A percentile compares a stretch with the other conserved stretches of the same genome.
Evolutionary conservation across 345 rosid species (phyloP).

Genomic region (Stellera chamaejasme): DNA sequence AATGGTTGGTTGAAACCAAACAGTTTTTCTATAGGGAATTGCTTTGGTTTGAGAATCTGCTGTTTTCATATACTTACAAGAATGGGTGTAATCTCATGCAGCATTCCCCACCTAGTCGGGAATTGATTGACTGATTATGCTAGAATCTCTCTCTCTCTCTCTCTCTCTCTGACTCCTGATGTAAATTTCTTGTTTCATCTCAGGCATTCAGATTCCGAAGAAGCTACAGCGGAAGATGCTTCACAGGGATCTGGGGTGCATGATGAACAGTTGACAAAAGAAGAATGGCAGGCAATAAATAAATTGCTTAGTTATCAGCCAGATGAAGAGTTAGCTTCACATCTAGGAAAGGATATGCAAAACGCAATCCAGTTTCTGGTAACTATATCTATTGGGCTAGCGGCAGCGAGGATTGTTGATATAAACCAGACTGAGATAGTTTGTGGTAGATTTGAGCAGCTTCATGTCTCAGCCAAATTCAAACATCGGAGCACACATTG

Average conservation of each 20-base stretch:
- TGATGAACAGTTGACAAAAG: constrained; percentile 78
- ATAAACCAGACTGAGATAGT: constrained; percentile 62
- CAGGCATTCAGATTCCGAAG: constrained; percentile 62
- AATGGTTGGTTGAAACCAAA: constrained; percentile 46
- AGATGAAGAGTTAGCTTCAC: constrained; percentile 54
- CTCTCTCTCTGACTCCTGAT: constrained; percentile 11
- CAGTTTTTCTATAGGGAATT: background rate
- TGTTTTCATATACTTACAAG: too few species aligned
- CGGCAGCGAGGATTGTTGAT: constrained; percentile 78
- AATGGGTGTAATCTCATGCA: background rate
- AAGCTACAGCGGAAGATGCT: constrained; percentile 34
- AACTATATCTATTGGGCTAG: constrained; percentile 71
- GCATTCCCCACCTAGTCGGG: background rate
- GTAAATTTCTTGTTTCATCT: constrained; percentile 12
- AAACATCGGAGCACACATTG: constrained; percentile 66
- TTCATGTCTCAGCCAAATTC: constrained; percentile 70
- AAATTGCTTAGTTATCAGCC: constrained; percentile 87
- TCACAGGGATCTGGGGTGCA: constrained; percentile 35
- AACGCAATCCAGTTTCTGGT: constrained; percentile 71
- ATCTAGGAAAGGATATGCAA: constrained; percentile 76
- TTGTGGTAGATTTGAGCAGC: constrained; percentile 94
- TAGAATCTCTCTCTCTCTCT: constrained; percentile 5
- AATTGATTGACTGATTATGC: constrained; percentile 5
- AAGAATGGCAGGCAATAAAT: constrained; percentile 94
- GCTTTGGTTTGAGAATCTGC: too few species aligned